Evolutionary conservation across 2,329 filamentous ascomycete genomes (phyloP).

Genomic region (Fusarium sterilihyphosum): DNA sequence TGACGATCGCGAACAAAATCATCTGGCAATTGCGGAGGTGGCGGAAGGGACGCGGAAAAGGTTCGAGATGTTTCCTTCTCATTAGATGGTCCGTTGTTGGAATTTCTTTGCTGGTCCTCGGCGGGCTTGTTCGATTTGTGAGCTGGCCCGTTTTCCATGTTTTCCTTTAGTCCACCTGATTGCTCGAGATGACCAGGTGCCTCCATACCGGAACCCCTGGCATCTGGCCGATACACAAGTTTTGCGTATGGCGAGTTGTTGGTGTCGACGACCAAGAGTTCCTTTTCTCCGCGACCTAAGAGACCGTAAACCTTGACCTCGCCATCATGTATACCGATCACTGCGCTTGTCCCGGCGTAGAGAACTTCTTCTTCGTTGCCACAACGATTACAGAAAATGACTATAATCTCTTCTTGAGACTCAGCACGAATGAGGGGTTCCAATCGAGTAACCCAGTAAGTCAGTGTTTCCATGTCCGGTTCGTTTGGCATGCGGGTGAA

Average conservation of each 20-base stretch:
- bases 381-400: constrained; percentile 76
- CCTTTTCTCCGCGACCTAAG: constrained; percentile 74
- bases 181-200: neutral
- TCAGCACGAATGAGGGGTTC: constrained; percentile 69
- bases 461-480: constrained; percentile 77
- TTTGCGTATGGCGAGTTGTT: neutral
- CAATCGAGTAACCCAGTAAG: constrained; percentile 79
- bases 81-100: too few species aligned
- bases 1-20: too few species aligned
- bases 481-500: constrained; percentile 62
- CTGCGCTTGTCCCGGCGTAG: constrained; percentile 79
- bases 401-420: constrained; percentile 67
- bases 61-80: too few species aligned
- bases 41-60: too few species aligned
- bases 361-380: constrained; percentile 72
- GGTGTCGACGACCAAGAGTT: constrained; percentile 57
- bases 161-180: too few species aligned
- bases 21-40: too few species aligned
- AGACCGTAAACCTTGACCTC: constrained; percentile 76
- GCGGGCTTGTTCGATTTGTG: too few species aligned
- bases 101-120: too few species aligned
- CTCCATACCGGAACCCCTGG: neutral
- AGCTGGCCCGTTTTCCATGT: too few species aligned
- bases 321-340: constrained; percentile 72
- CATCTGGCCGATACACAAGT: neutral